Percentiles rank a stretch among this genome's conserved stretches.
phyloP scores from a whole-genome alignment of 2,329 filamentous ascomycete genomes.

The Xylaria digitata region DNA sequence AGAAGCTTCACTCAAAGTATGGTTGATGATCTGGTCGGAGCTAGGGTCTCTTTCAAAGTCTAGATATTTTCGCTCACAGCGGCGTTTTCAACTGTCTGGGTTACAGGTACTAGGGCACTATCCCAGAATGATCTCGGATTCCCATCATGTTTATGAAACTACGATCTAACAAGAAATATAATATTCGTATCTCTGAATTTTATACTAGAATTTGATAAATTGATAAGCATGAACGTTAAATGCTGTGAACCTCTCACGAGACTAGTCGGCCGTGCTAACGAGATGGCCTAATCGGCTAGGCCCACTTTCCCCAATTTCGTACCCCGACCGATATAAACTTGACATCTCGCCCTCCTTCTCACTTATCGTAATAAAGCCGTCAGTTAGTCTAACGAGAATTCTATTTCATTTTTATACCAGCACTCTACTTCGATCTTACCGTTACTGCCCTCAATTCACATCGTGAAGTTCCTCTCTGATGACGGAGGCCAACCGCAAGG shows the following conservation, averaged over 20 bases:
- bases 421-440: background rate
- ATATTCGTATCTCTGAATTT: background rate
- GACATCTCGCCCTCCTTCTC: constrained; percentile 20
- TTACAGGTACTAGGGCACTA: background rate
- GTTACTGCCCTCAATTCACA: background rate
- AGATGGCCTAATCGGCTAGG: constrained; percentile 8
- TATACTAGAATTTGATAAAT: background rate
- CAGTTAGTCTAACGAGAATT: background rate
- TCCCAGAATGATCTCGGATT: background rate
- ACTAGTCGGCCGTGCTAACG: constrained; percentile 1
- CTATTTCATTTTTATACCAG: background rate
- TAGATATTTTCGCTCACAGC: background rate
- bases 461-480: constrained; percentile 1
- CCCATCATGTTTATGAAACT: background rate
- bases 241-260: background rate
- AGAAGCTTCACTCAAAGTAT: constrained; percentile 78
- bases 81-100: background rate
- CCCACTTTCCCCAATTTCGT: constrained; percentile 31
- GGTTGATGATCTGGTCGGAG: constrained; percentile 50
- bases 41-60: background rate
- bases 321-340: constrained; percentile 10
- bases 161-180: background rate
- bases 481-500: constrained; percentile 53
- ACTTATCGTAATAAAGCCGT: background rate
- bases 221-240: background rate